Evolutionary conservation across 2,329 filamentous ascomycete genomes (phyloP), one percentile per base, ranked within the genome.

Genomic region (Trichophyton simii): DNA sequence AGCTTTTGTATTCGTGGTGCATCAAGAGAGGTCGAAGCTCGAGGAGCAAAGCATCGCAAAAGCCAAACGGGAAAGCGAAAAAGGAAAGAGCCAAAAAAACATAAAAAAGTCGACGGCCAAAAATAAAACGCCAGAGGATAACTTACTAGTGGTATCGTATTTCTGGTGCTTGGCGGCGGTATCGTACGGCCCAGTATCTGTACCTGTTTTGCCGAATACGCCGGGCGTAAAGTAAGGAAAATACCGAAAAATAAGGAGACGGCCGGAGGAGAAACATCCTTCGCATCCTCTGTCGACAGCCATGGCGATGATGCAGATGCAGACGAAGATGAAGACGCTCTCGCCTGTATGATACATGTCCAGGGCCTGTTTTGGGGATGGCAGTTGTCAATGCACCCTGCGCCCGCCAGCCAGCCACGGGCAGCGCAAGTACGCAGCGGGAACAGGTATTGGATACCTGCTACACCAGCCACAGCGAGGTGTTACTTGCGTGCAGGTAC

Each of bases 1-100:
- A 54, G 28, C 9, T 54, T 28, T 28, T 54, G 50, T 54, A 54
- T 54, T 54, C 50, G 50, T 54, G 50, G 50, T 54, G 50, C 50
- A 31, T 54, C 18, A 25, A n/a, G 50, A 54, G 50, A 54, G 50
- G 50, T n/a, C 50, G 28, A 54, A 54, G 50, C 13, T 31, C 22
- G 18, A 25, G 8, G n/a, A 18, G 41, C 41, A 44, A 44, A 44
- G 41, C 41, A 44, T n/a, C 13, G 41, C 41, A 44, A 44, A 44
- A 44, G 41, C 41, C 44, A 48, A 11, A 48, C 20, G 31, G 28
- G 34, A 54, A n/a, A 25, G 28, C 18, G 15, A 54, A 54, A 54
- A n/a, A 6, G 28, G 28, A 8, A 7, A 54, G n/a, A n/a, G 15
- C 3, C 6, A 54, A n/a, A 52, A 31, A 5, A 54, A 22, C 18